phyloP scores from a whole-genome alignment of 306 rosid species.

The Canavalia gladiata region DNA sequence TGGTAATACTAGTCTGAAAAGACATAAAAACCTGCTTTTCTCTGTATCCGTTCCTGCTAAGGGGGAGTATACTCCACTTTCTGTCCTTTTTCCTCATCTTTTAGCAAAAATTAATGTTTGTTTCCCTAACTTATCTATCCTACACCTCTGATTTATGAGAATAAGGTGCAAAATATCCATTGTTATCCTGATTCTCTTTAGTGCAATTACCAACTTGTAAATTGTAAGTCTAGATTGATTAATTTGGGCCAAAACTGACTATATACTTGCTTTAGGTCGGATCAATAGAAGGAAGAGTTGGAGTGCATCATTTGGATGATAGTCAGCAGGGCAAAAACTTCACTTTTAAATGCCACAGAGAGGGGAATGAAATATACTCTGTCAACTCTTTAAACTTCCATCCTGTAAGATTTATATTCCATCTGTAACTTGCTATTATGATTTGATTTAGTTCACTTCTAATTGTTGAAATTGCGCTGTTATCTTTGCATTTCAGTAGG shows the following conservation, averaged over 20 bases:
- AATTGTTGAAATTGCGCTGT: conserved; percentile 22
- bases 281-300: conserved; percentile 97
- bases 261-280: conserved; percentile 70
- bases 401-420: conserved; percentile 74
- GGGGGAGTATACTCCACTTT: conserved; percentile 19
- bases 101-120: conserved; percentile 11
- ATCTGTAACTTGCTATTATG: conserved; percentile 14
- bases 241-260: conserved; percentile 45
- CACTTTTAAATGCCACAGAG: conserved; percentile 98
- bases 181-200: conserved; percentile 15
- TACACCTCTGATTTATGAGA: conserved; percentile 28
- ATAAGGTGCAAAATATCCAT: conserved; percentile 23
- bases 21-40: neutral
- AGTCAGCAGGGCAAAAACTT: conserved; percentile 81
- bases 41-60: neutral
- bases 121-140: conserved; percentile 8
- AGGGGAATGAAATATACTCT: conserved; percentile 79
- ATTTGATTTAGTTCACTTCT: conserved; percentile 26
- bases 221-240: conserved; percentile 28
- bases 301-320: conserved; percentile 95
- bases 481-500: conserved; percentile 16
- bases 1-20: neutral
- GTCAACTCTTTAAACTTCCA: conserved; percentile 97
- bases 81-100: neutral
- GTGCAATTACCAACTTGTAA: conserved; percentile 32